These are phyloP conservation scores for Drosera capensis DNA, from an alignment of 148 eudicot species.

Conservation along the genomic window DNA sequence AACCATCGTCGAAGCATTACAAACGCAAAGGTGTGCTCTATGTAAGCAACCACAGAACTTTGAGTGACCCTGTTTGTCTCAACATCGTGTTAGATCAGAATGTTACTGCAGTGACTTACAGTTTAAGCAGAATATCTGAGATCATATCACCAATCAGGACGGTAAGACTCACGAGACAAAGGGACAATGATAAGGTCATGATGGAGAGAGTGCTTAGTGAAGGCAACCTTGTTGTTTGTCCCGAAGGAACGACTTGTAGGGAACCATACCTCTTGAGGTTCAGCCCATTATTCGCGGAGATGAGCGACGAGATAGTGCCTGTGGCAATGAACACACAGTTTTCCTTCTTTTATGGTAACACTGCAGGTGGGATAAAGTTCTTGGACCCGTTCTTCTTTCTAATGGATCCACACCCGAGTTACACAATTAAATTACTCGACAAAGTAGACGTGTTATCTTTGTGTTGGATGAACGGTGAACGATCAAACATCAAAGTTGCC, in stretches of 20 bases:
- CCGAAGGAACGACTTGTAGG: constrained; percentile 67
- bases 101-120: constrained; percentile 60
- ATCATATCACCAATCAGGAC: constrained; percentile 54
- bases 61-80: constrained; percentile 52
- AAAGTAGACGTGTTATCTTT: constrained; percentile 16
- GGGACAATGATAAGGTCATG: constrained; percentile 38
- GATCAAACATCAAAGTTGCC: constrained; percentile 41
- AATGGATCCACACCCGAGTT: constrained; percentile 67
- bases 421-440: constrained; percentile 32
- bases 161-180: constrained; percentile 51
- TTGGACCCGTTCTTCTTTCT: constrained; percentile 75
- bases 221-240: constrained; percentile 79
- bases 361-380: constrained; percentile 74
- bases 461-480: constrained; percentile 3
- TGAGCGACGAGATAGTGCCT: constrained; percentile 31
- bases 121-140: constrained; percentile 62
- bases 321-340: constrained; percentile 34
- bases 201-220: constrained; percentile 43
- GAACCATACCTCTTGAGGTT: constrained; percentile 41
- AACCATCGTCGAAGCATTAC: neutral
- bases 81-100: neutral
- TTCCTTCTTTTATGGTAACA: constrained; percentile 79
- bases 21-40: constrained; percentile 31
- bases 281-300: constrained; percentile 34
- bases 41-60: constrained; percentile 63